These are phyloP conservation scores for Cutaneotrichosporon dermatis DNA, from an alignment of 1,284 basidiomycete genomes.

Conservation along the genomic window DNA sequence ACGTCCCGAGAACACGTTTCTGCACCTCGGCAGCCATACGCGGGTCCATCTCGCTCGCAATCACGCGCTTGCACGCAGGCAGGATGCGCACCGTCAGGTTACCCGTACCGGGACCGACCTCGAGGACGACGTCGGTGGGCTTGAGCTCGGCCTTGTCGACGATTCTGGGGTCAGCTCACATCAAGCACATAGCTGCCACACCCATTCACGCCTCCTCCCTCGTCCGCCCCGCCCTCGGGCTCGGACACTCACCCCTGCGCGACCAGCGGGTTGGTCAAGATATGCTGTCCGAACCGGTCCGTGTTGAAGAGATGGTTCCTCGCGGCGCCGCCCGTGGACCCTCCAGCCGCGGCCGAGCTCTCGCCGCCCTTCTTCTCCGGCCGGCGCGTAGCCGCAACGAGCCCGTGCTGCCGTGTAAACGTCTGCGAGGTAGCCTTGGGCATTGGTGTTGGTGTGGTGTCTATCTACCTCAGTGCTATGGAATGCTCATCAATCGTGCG, in stretches of 20 bases:
- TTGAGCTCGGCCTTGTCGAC: constrained; percentile 86
- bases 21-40: constrained; percentile 97
- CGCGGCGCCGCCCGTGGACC: constrained; percentile 42
- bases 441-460: constrained; percentile 54
- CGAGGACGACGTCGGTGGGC: constrained; percentile 91
- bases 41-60: constrained; percentile 97
- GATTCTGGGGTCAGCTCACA: constrained; percentile 55
- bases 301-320: constrained; percentile 87
- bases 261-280: constrained; percentile 87
- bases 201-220: background rate
- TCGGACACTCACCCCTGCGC: constrained; percentile 69
- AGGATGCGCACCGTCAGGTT: constrained; percentile 93
- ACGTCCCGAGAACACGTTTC: constrained; percentile 98
- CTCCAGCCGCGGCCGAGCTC: constrained; percentile 51
- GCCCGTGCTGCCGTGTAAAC: constrained; percentile 69
- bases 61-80: constrained; percentile 86
- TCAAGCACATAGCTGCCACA: too few relatives aligned
- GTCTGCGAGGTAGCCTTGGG: constrained; percentile 83
- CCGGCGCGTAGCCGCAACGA: constrained; percentile 51
- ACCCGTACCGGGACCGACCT: constrained; percentile 97
- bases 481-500: background rate
- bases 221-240: background rate
- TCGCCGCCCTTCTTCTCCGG: constrained; percentile 38
- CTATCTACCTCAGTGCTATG: background rate
- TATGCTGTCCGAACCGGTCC: constrained; percentile 92